These are phyloP conservation scores for Colletotrichum caudatum DNA, from an alignment of 2,329 filamentous ascomycete genomes.

Conservation along the genomic window DNA sequence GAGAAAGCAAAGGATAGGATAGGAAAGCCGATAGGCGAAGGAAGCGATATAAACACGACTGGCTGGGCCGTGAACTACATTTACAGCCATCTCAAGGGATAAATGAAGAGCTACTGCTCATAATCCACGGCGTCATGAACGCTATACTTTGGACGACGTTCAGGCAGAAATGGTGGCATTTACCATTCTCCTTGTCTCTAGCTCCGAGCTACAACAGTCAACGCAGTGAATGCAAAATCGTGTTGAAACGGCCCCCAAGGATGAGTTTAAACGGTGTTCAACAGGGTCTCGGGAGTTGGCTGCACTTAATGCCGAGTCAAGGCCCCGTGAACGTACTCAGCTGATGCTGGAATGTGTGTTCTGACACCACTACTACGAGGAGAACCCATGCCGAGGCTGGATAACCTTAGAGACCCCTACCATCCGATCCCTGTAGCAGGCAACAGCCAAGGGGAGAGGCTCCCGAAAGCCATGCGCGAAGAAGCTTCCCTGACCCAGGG, in stretches of 20 bases:
- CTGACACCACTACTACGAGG: neutral
- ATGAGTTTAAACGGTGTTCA: neutral
- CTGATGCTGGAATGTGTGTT: neutral
- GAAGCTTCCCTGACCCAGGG: too few relatives aligned
- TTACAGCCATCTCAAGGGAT: neutral
- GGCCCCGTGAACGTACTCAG: neutral
- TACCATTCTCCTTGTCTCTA: neutral
- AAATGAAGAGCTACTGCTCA: neutral
- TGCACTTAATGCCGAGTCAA: neutral
- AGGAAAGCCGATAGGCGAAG: neutral
- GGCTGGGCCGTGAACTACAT: neutral
- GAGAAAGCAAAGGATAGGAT: slow-evolving; percentile 55
- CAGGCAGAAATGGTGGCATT: neutral
- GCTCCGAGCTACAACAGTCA: neutral
- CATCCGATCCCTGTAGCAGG: neutral
- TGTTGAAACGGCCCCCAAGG: neutral
- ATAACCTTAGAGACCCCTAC: neutral
- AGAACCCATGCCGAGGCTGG: neutral
- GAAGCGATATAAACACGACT: neutral
- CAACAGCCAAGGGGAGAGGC: neutral
- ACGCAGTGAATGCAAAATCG: neutral
- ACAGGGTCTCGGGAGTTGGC: neutral
- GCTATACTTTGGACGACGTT: neutral
- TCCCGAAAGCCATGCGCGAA: neutral
- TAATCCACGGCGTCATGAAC: neutral